A percentile compares a stretch with the other conserved stretches of the same genome.
Conservation (phyloP, 2,329 filamentous ascomycete species). For the Sporothrix variecibatus region DNA sequence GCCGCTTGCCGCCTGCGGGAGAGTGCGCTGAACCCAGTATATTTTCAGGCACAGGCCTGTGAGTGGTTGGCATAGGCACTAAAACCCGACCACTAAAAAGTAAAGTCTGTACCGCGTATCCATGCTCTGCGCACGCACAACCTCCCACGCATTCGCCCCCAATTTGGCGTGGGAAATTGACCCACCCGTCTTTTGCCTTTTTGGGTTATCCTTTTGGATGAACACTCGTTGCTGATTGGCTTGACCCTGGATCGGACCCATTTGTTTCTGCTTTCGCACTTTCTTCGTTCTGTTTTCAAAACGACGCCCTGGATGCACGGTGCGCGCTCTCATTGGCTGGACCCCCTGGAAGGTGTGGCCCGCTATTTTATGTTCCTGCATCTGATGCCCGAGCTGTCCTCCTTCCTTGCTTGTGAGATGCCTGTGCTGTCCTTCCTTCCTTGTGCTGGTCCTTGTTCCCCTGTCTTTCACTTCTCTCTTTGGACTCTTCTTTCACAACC, state of each 20-base stretch:
- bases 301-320: not conserved
- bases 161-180: slow-evolving; percentile 6
- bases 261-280: not conserved
- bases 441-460: not conserved
- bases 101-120: not conserved
- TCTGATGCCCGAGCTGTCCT: no score
- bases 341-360: not conserved
- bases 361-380: slow-evolving; percentile 13
- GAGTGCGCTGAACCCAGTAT: not conserved
- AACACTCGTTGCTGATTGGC: not conserved
- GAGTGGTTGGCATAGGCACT: not conserved
- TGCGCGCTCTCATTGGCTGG: slow-evolving; percentile 11
- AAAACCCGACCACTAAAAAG: not conserved
- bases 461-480: not conserved
- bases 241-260: not conserved
- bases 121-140: not conserved
- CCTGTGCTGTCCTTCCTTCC: no score
- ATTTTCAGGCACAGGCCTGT: slow-evolving; percentile 1
- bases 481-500: not conserved
- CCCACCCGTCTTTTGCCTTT: not conserved
- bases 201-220: not conserved
- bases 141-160: not conserved
- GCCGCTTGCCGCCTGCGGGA: not conserved
- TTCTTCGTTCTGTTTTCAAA: slow-evolving; percentile 14
- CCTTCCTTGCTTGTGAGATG: no score